These are phyloP conservation scores for Chloranthus sessilifolius DNA, from an alignment of 164 flowering plant genomes.

Conservation along the genomic window DNA sequence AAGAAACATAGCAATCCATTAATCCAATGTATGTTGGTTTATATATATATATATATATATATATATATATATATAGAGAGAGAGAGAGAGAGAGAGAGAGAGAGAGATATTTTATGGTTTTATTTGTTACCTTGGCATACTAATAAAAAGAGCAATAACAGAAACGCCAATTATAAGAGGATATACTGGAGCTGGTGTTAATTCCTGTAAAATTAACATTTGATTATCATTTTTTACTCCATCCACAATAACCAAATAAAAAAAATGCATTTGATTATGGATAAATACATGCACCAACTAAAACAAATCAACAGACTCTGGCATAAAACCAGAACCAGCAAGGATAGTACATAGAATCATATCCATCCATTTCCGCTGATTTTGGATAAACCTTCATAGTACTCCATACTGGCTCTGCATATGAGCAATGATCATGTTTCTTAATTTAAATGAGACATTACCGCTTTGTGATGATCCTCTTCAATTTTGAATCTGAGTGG, in stretches of 20 bases:
- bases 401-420: too few relatives aligned
- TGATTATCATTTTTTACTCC: not conserved
- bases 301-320: not conserved
- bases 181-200: constrained; percentile 82
- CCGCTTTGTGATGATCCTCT: constrained; percentile 76
- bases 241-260: not conserved
- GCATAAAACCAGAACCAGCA: not conserved
- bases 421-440: too few relatives aligned
- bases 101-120: too few relatives aligned
- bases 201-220: constrained; percentile 52
- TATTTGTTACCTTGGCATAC: constrained; percentile 73
- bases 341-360: not conserved
- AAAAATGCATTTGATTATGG: not conserved
- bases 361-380: not conserved
- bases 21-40: not conserved
- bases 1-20: not conserved
- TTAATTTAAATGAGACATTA: too few relatives aligned
- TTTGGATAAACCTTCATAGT: not conserved
- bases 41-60: too few relatives aligned
- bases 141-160: constrained; percentile 60
- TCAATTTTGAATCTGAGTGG: constrained; percentile 66
- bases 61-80: not conserved
- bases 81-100: not conserved
- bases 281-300: not conserved
- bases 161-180: constrained; percentile 77